Conservation (phyloP, 176 grass and related monocot species). For the Dactylis glomerata region DNA sequence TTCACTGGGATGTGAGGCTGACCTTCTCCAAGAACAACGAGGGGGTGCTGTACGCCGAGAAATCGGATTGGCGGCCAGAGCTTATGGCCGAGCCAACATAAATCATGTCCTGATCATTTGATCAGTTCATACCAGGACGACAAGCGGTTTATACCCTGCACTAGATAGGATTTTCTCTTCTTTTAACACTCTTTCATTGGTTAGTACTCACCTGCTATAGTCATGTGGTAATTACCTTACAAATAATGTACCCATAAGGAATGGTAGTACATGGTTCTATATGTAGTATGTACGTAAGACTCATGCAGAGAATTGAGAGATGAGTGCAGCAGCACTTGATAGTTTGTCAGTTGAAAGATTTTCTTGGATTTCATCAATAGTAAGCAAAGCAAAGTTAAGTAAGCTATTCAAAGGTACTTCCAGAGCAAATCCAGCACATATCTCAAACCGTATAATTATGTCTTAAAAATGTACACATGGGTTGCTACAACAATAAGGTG, state of each 20-base stretch:
- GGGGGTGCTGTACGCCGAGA: conserved; percentile 67
- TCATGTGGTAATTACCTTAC: conserved; percentile 5
- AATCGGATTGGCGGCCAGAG: conserved; percentile 81
- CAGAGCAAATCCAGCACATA: not conserved
- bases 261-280: conserved; percentile 6
- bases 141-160: conserved; percentile 10
- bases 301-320: conserved; percentile 2
- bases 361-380: not conserved
- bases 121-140: not conserved
- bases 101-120: not conserved
- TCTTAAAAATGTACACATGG: conserved; percentile 16
- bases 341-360: not conserved
- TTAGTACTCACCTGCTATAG: conserved; percentile 15
- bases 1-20: conserved; percentile 74
- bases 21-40: conserved; percentile 73
- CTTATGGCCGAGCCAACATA: conserved; percentile 31
- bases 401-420: not conserved
- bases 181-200: not conserved
- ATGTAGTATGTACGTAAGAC: not conserved
- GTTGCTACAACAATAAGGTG: conserved; percentile 26
- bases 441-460: not conserved
- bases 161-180: conserved; percentile 21
- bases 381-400: not conserved
- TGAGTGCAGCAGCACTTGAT: not conserved
- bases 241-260: conserved; percentile 28